Percentiles rank a stretch among this genome's conserved stretches.
Evolutionary conservation across 2,329 filamentous ascomycete genomes (phyloP).

Genomic region (Trichoderma simmonsii): DNA sequence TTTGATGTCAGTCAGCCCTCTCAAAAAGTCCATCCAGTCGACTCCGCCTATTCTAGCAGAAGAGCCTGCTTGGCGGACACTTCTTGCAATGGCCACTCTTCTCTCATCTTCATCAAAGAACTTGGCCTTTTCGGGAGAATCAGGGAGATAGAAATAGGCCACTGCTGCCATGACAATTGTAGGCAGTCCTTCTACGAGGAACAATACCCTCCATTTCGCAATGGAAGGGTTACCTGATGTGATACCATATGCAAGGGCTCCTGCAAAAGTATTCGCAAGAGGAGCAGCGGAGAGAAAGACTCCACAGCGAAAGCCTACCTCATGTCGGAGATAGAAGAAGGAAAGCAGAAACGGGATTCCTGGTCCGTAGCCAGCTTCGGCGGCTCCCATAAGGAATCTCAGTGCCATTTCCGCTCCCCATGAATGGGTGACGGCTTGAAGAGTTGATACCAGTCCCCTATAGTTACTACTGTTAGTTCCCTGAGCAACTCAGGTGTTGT

Average conservation of each 20-base stretch:
- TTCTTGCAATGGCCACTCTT: constrained; percentile 23
- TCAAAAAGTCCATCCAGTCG: constrained; percentile 32
- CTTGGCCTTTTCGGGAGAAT: constrained; percentile 28
- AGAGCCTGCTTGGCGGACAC: constrained; percentile 25
- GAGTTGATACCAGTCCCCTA: constrained; percentile 23
- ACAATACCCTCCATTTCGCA: constrained; percentile 31
- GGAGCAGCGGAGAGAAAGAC: constrained; percentile 30
- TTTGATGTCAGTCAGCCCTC: constrained; percentile 35
- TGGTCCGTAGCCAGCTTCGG: constrained; percentile 30
- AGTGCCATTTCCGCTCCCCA: constrained; percentile 25
- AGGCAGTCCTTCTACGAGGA: constrained; percentile 32
- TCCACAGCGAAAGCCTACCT: constrained; percentile 30
- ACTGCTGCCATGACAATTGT: constrained; percentile 30
- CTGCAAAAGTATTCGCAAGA: constrained; percentile 34
- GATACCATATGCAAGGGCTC: constrained; percentile 34
- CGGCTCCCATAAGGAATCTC: constrained; percentile 28
- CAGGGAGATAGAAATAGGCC: constrained; percentile 32
- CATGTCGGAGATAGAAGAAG: constrained; percentile 33
- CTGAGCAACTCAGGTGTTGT: not conserved
- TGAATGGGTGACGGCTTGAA: constrained; percentile 23
- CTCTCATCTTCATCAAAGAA: constrained; percentile 31
- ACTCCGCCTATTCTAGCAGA: constrained; percentile 19
- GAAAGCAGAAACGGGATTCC: constrained; percentile 33
- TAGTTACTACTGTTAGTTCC: not conserved
- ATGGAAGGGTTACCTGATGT: constrained; percentile 27